These are phyloP conservation scores for Croton laevigatus DNA, from an alignment of 441 rosid genomes.

Conservation along the genomic window DNA sequence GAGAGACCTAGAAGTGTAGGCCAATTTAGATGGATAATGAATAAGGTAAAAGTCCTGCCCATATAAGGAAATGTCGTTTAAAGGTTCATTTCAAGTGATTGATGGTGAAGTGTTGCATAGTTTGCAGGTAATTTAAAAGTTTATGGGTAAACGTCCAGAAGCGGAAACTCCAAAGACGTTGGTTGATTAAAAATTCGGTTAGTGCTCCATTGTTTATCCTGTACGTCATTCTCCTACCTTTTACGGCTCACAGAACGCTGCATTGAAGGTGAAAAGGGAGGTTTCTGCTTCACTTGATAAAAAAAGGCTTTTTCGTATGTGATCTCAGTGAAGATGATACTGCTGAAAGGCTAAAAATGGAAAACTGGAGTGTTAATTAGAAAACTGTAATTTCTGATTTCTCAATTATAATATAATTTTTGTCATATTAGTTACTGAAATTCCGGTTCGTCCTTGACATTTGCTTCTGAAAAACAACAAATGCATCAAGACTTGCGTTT, in stretches of 20 bases:
- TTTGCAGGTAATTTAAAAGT: too few relatives aligned
- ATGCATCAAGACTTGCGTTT: too few relatives aligned
- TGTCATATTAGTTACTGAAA: too few relatives aligned
- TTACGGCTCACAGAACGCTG: not conserved
- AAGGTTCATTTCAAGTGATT: too few relatives aligned
- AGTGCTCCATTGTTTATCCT: too few relatives aligned
- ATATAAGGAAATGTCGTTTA: not conserved
- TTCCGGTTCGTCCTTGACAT: too few relatives aligned
- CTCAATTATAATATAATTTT: too few relatives aligned
- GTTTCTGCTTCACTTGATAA: not conserved
- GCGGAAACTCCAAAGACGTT: too few relatives aligned
- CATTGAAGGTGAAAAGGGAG: not conserved
- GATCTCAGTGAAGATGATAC: not conserved
- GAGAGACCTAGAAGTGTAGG: conserved; percentile 16
- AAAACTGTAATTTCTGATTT: not conserved
- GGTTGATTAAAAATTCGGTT: too few relatives aligned
- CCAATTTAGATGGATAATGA: not conserved
- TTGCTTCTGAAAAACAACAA: too few relatives aligned
- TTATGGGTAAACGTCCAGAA: too few relatives aligned
- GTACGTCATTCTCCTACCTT: not conserved
- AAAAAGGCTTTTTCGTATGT: not conserved
- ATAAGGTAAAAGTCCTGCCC: not conserved
- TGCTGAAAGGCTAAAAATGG: not conserved
- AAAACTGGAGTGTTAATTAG: not conserved
- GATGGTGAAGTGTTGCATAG: too few relatives aligned